Base-by-base conservation (phyloP, 768 basidiomycete genomes). In the Tephrocybe sp. region DNA sequence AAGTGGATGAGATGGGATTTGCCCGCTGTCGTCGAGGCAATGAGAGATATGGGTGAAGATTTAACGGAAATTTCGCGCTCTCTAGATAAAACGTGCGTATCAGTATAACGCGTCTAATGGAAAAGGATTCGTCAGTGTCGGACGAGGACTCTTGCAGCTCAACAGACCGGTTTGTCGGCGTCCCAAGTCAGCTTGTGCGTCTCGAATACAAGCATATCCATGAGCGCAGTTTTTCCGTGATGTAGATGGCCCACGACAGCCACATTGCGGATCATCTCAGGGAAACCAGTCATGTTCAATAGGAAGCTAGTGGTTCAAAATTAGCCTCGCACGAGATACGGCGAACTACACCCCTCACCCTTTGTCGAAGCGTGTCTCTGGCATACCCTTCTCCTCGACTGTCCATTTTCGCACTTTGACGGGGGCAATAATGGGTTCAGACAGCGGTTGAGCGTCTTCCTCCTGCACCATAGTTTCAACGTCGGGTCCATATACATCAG, bases 401-500 rank as follows among this genome's bases (percentile, higher is more conserved):
- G 85, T 83, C 88, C 96, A 99, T 78, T 87, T 93, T 54, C 94
- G 81, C 44, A 93, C 86, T 73, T 98, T 97, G 52, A 98, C 80
- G 30, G 97, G 97, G 10, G 93, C 93, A 57, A 99, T 78, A 54
- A 99, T 95, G 17, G 97, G 97, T 62, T 98, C 93, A 2, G 92
- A 80, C 17, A 99, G 79, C 12, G 93, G 93, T 66, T 99, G 97
- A 3, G 91, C 85, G 65, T 99, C 97, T 71, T 99, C 97, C 68
- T 99, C 97, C 65, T 98, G 97, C 2, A 99, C 97, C 58, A 98
- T 71, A 1, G 97, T 90, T 71, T 98, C 96, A 25, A 99, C 97
- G 52, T 86, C 97, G 33, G 83, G 76, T 2, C 97, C 97, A 68
- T 99, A 99, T 1, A 95, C 84, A 15, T 98, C 93, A 49, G 76